Evolutionary conservation across 2,329 filamentous ascomycete genomes (phyloP), one percentile per base, ranked within the genome.

Genomic region (Xylariaceae sp.): DNA sequence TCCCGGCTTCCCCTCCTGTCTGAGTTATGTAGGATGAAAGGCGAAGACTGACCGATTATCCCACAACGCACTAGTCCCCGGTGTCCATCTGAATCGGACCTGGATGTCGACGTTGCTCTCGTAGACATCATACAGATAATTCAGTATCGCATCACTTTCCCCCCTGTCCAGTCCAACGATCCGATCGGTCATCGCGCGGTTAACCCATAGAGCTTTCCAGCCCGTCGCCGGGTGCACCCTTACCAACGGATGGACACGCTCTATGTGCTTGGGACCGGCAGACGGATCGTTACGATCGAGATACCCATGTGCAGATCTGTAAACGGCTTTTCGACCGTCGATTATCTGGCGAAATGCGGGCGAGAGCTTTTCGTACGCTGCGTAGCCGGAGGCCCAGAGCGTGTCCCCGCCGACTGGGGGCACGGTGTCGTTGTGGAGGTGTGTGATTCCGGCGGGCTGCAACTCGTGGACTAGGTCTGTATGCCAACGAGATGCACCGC

Each of bases 151-250:
- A 57, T 89, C 85, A 49, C 83, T 87, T 66, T 89, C 86, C 0
- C 75, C 81, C 52, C 79, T 80, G 57, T 89, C 85, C 0, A 89
- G 65, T 0, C 85, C 86, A 0, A 89, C 80, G 42, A 89, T 89
- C 1, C 78, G 73, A 6, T 77, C 75, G 0, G 85, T 89, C 77
- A 89, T 84, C 2, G 81, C 73, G 3, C 85, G 76, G 63, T 89
- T 89, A 0, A 89, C 86, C 73, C 77, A 89, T 0, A 89, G 73
- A 0, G 83, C 75, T 65, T 88, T 89, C 86, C 86, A 89, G 0
- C 85, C 86, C 0, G 86, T 89, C 0, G 81, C 85, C 0, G 86
- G 86, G 61, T 89, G 85, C 0, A 86, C 81, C 3, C 86, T 76
- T 2, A 89, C 85, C 10, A 89, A 65, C 0, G 85, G 85, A 62